Evolutionary conservation across 331 rosid species (phyloP).

Genomic region (Erythrophleum ivorense): DNA sequence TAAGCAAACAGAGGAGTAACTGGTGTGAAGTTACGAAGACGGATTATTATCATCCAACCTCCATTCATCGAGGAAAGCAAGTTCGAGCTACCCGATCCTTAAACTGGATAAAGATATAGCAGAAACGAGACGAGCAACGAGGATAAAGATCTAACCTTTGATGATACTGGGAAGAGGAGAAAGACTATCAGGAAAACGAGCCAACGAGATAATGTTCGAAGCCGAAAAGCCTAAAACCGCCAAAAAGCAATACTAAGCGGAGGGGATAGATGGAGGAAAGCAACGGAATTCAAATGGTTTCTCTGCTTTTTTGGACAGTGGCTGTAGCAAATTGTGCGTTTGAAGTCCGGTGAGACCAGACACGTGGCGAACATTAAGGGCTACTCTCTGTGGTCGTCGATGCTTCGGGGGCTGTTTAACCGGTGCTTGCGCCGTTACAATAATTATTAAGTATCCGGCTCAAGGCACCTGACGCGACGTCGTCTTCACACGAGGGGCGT

Average conservation of each 20-base stretch:
- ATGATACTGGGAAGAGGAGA: slow-evolving; percentile 30
- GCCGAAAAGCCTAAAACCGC: slow-evolving; percentile 43
- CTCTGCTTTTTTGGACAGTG: background rate
- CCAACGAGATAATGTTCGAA: slow-evolving; percentile 49
- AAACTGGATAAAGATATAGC: slow-evolving; percentile 23
- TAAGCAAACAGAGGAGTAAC: too few species aligned
- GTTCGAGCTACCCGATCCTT: slow-evolving; percentile 51
- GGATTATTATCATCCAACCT: slow-evolving; percentile 23
- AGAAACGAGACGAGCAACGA: slow-evolving; percentile 14
- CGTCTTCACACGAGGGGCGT: background rate
- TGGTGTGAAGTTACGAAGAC: background rate
- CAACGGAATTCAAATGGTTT: slow-evolving; percentile 50
- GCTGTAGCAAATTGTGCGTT: slow-evolving; percentile 39
- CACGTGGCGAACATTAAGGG: slow-evolving; percentile 54
- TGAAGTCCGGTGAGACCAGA: slow-evolving; percentile 44
- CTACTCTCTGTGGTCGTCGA: slow-evolving; percentile 4
- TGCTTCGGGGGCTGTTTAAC: background rate
- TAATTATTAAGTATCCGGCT: background rate
- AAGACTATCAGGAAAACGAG: slow-evolving; percentile 27
- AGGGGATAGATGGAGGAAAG: slow-evolving; percentile 23
- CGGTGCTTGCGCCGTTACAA: background rate
- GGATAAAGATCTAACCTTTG: slow-evolving; percentile 46
- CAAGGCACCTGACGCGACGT: background rate
- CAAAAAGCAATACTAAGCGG: slow-evolving; percentile 54
- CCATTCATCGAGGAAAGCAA: slow-evolving; percentile 37